Evolutionary conservation across 768 basidiomycete species (phyloP).

Genomic region (Strobilomyces echinocephalus): DNA sequence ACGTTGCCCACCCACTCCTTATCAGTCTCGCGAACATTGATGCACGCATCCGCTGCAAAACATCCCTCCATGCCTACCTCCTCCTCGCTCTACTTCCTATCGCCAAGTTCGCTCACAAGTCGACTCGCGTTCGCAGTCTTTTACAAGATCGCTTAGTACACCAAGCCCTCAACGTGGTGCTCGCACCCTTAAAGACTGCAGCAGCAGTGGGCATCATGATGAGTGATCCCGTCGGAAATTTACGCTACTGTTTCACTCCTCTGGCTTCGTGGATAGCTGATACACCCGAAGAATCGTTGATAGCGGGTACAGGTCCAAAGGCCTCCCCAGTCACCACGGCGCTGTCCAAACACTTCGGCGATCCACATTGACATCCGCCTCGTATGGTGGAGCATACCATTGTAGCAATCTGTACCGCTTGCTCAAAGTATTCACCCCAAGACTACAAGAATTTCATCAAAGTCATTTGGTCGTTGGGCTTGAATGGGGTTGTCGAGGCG

Average conservation of each 20-base stretch:
- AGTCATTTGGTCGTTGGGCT: background rate
- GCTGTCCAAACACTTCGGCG: background rate
- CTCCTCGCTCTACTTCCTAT: constrained; percentile 3
- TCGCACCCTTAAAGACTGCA: background rate
- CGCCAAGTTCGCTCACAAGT: constrained; percentile 7
- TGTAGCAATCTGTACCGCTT: background rate
- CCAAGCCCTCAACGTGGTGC: background rate
- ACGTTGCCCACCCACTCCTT: background rate
- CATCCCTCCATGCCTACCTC: constrained; percentile 5
- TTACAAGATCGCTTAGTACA: background rate
- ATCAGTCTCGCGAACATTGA: constrained; percentile 14
- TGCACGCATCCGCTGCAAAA: constrained; percentile 9
- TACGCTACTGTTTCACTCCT: background rate
- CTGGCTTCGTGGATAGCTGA: background rate
- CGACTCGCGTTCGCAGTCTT: background rate
- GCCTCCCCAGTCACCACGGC: background rate
- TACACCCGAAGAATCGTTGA: background rate
- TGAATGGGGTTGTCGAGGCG: background rate
- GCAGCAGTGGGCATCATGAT: background rate
- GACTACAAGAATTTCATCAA: background rate
- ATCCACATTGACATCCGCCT: background rate
- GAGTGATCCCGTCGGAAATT: background rate
- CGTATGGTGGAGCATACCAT: background rate
- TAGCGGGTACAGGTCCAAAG: background rate
- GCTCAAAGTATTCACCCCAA: background rate